Percentiles rank a stretch among this genome's conserved stretches.
Evolutionary conservation across 2,329 filamentous ascomycete species (phyloP).

Genomic region (Alternaria gaisen): DNA sequence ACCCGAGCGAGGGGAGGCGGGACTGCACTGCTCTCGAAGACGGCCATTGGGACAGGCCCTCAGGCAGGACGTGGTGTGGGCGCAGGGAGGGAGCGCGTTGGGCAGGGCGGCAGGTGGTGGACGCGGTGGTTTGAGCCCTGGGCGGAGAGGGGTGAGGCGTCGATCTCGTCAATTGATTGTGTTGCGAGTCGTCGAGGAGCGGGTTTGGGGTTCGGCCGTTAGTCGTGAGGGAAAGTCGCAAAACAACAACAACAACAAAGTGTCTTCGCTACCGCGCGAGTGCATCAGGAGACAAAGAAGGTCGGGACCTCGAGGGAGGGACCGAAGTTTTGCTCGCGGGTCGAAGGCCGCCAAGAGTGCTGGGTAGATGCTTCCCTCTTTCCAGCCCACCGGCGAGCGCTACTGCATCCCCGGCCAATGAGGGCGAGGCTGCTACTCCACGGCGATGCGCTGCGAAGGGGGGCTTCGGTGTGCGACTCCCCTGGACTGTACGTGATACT

Average conservation of each 20-base stretch:
- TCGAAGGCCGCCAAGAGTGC: slow-evolving; percentile 24
- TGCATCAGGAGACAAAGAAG: slow-evolving; percentile 19
- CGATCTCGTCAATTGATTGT: background rate
- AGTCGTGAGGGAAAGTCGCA: slow-evolving; percentile 15
- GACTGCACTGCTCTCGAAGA: slow-evolving; percentile 34
- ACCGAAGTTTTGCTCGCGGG: slow-evolving; percentile 28
- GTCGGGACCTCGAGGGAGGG: slow-evolving; percentile 15
- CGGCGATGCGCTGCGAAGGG: slow-evolving; percentile 23
- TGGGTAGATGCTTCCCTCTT: slow-evolving; percentile 18
- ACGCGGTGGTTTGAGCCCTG: slow-evolving; percentile 1
- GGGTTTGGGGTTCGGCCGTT: slow-evolving; percentile 14
- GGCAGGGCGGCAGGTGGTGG: slow-evolving; percentile 10
- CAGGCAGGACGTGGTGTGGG: slow-evolving; percentile 15
- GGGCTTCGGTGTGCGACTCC: slow-evolving; percentile 9
- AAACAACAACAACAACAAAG: slow-evolving; percentile 15
- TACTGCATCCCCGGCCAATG: slow-evolving; percentile 30
- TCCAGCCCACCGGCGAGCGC: slow-evolving; percentile 23
- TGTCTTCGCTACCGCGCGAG: slow-evolving; percentile 12
- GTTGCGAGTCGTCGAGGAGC: background rate
- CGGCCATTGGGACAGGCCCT: slow-evolving; percentile 37
- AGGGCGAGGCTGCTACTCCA: slow-evolving; percentile 4
- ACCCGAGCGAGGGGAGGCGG: slow-evolving; percentile 38
- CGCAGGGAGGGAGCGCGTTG: slow-evolving; percentile 8
- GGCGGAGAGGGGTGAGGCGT: slow-evolving; percentile 12
- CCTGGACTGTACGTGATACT: slow-evolving; percentile 6